These are phyloP conservation scores for Schizochytrium sp. DNA, from an alignment of 108 stramenopile species.

Conservation along the genomic window DNA sequence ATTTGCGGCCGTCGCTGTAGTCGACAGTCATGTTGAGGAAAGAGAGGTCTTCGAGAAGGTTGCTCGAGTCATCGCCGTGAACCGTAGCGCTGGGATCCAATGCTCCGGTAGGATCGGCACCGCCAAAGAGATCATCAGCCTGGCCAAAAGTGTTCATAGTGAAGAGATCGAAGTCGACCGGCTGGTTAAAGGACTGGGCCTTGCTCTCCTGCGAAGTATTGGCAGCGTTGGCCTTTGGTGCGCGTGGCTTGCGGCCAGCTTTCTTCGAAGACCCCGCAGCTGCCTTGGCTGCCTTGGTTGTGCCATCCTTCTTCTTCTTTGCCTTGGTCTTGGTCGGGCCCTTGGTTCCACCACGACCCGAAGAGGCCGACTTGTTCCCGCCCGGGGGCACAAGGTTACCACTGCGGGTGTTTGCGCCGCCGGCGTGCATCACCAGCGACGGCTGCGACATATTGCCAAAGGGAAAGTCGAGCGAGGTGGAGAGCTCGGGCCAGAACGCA, in stretches of 20 bases:
- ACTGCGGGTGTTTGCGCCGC: neutral
- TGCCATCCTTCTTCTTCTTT: neutral
- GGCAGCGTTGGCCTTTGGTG: neutral
- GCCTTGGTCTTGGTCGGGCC: neutral
- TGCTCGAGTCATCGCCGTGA: neutral
- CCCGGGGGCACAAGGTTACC: neutral
- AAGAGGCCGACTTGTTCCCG: neutral
- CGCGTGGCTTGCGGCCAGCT: neutral
- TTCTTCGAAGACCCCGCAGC: neutral
- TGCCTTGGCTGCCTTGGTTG: neutral
- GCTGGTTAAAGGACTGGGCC: neutral
- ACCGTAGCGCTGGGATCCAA: neutral
- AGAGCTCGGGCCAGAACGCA: slow-evolving; percentile 8
- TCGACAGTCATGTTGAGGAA: slow-evolving; percentile 6
- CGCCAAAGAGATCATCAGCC: neutral
- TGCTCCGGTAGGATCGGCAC: neutral
- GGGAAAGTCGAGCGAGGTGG: neutral
- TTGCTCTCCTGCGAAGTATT: neutral
- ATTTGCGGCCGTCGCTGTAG: neutral
- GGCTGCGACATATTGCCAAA: neutral
- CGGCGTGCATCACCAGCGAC: neutral
- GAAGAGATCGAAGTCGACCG: neutral
- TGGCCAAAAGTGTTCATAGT: neutral
- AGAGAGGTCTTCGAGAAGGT: neutral
- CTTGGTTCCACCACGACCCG: no score